phyloP scores from a whole-genome alignment of 1,284 basidiomycete species.

The Sporisorium exsertum region DNA sequence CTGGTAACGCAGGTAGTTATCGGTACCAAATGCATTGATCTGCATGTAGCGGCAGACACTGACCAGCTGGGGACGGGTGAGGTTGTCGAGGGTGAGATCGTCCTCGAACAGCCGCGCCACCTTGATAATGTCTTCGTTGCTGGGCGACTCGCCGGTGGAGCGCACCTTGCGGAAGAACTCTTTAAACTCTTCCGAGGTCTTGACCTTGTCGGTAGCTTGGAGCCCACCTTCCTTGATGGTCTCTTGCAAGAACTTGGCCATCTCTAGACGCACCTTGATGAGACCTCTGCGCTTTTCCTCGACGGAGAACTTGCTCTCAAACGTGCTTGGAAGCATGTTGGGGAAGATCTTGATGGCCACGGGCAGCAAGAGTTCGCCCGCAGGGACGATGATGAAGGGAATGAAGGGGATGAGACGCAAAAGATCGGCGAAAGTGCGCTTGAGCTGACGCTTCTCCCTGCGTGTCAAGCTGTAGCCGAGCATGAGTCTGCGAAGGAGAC shows the following conservation, averaged over 20 bases:
- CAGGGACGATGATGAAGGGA: slow-evolving; percentile 94
- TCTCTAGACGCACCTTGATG: slow-evolving; percentile 91
- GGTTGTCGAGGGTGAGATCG: slow-evolving; percentile 96
- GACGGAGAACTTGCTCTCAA: slow-evolving; percentile 87
- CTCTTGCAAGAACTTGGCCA: slow-evolving; percentile 99
- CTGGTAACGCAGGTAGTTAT: slow-evolving; percentile 95
- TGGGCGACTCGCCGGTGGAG: slow-evolving; percentile 92
- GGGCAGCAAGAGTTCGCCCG: slow-evolving; percentile 97
- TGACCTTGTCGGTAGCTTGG: slow-evolving; percentile 83
- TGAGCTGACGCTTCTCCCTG: slow-evolving; percentile 91
- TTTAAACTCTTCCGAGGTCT: slow-evolving; percentile 95
- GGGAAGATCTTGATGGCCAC: slow-evolving; percentile 97
- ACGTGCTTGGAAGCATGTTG: slow-evolving; percentile 98
- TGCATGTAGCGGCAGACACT: slow-evolving; percentile 95
- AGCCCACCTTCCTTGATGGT: slow-evolving; percentile 93
- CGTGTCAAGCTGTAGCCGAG: slow-evolving; percentile 91
- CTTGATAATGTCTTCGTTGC: slow-evolving; percentile 86
- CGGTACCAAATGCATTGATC: slow-evolving; percentile 97
- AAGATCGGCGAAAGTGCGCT: slow-evolving; percentile 91
- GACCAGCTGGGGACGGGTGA: slow-evolving; percentile 94
- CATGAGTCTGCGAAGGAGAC: slow-evolving; percentile 90
- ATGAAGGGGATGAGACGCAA: slow-evolving; percentile 93
- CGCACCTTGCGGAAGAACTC: slow-evolving; percentile 99
- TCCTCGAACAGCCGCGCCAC: slow-evolving; percentile 97
- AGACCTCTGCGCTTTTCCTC: slow-evolving; percentile 97